Percentiles rank a stretch among this genome's conserved stretches.
Conservation (phyloP, 805 yeast species). For the Spencermartinsiella europaea region DNA sequence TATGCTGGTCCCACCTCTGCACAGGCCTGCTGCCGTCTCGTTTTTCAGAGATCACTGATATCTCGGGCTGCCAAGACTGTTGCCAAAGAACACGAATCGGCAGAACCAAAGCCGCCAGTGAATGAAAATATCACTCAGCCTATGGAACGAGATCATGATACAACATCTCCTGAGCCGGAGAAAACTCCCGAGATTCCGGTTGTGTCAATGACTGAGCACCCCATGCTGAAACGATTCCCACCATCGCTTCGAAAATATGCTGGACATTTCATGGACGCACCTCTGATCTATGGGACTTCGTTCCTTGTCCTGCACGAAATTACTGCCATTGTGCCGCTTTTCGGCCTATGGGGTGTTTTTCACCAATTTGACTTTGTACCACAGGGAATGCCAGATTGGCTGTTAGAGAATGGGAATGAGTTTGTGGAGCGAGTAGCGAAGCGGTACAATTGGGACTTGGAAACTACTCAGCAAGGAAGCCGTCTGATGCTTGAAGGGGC, state of each 20-base stretch:
- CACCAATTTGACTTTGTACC: slow-evolving; percentile 53
- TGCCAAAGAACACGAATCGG: slow-evolving; percentile 6
- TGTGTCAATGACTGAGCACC: slow-evolving; percentile 13
- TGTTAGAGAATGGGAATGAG: slow-evolving; percentile 53
- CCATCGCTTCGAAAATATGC: slow-evolving; percentile 47
- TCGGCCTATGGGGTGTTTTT: slow-evolving; percentile 62
- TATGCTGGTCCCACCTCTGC: neutral
- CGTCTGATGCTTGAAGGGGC: slow-evolving; percentile 65
- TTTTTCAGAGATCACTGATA: slow-evolving; percentile 9
- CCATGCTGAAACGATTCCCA: slow-evolving; percentile 43
- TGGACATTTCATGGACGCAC: slow-evolving; percentile 46
- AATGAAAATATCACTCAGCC: neutral
- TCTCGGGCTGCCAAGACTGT: slow-evolving; percentile 27
- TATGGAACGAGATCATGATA: neutral
- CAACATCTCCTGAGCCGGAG: no score
- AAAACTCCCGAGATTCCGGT: neutral
- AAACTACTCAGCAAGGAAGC: slow-evolving; percentile 47
- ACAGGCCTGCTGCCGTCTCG: neutral
- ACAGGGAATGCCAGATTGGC: slow-evolving; percentile 52
- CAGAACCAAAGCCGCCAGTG: slow-evolving; percentile 1
- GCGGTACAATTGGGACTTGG: slow-evolving; percentile 27
- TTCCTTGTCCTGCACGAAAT: slow-evolving; percentile 68
- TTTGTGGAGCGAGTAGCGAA: slow-evolving; percentile 48
- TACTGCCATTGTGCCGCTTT: slow-evolving; percentile 66
- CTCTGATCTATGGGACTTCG: slow-evolving; percentile 55